A percentile compares a stretch with the other conserved stretches of the same genome.
Evolutionary conservation across 2,329 filamentous ascomycete genomes (phyloP).

Genomic region (Gremmenia infestans): DNA sequence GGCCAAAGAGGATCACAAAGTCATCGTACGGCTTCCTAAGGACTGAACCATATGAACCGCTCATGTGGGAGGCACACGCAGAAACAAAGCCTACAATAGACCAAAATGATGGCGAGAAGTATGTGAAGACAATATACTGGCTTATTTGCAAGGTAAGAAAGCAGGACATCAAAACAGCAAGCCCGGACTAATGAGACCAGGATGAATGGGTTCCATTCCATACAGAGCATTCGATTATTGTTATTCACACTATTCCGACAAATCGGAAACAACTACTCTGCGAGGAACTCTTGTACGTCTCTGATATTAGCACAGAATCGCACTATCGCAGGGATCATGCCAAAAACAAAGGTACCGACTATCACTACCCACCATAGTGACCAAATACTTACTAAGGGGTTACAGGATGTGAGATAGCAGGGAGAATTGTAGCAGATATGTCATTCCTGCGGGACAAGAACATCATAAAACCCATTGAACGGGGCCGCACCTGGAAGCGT

Average conservation of each 20-base stretch:
- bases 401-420: constrained; percentile 3
- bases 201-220: background rate
- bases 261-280: constrained; percentile 3
- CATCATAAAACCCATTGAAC: background rate
- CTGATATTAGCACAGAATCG: constrained; percentile 9
- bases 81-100: constrained; percentile 2
- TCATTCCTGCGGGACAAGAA: constrained; percentile 8
- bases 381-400: background rate
- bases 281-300: constrained; percentile 12
- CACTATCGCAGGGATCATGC: constrained; percentile 11
- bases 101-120: constrained; percentile 10
- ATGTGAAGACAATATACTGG: constrained; percentile 14
- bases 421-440: constrained; percentile 15
- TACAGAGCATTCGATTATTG: background rate
- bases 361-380: background rate
- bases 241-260: constrained; percentile 5
- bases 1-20: constrained; percentile 9
- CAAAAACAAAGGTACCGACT: constrained; percentile 13
- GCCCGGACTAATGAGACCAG: background rate
- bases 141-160: constrained; percentile 7
- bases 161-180: background rate
- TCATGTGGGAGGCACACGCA: background rate
- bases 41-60: constrained; percentile 8
- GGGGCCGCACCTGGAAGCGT: background rate
- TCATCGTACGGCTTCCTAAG: constrained; percentile 11